Conservation (phyloP, 2,329 filamentous ascomycete genomes). For the Graphiopsis chlorocephala region DNA sequence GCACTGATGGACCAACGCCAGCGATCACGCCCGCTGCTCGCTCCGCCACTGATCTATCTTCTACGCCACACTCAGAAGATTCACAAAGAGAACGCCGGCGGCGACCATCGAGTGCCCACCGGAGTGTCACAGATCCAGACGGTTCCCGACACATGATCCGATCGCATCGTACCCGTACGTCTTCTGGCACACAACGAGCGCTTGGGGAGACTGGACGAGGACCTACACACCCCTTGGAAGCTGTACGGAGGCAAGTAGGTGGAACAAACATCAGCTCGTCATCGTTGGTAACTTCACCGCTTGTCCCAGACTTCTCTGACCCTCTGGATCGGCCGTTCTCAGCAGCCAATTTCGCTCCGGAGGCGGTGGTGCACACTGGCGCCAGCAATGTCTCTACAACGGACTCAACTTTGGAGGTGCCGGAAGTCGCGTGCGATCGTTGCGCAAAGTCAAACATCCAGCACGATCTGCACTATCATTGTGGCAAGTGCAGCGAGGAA, state of each 20-base stretch:
- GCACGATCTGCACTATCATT: constrained; percentile 84
- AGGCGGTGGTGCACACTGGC: constrained; percentile 15
- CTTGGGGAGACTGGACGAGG: background rate
- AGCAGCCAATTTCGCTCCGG: constrained; percentile 30
- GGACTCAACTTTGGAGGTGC: background rate
- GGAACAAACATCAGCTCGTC: constrained; percentile 22
- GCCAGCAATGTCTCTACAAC: background rate
- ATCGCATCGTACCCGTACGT: constrained; percentile 20
- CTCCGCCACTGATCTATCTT: constrained; percentile 64
- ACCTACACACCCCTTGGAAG: constrained; percentile 19
- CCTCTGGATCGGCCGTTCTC: constrained; percentile 23
- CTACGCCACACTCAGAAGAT: constrained; percentile 34
- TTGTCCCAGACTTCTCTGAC: constrained; percentile 14
- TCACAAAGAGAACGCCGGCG: constrained; percentile 30
- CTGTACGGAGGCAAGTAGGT: constrained; percentile 16
- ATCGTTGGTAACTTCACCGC: constrained; percentile 15
- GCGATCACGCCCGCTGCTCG: constrained; percentile 54
- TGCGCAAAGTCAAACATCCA: constrained; percentile 74
- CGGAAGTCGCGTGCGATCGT: constrained; percentile 54
- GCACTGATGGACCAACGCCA: constrained; percentile 40
- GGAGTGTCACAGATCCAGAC: constrained; percentile 42
- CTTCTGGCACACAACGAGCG: background rate
- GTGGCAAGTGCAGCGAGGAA: constrained; percentile 65
- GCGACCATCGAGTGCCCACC: constrained; percentile 43
- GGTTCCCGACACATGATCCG: background rate